Base-by-base conservation (phyloP, 2,329 filamentous ascomycete genomes). In the Neonectria hederae region DNA sequence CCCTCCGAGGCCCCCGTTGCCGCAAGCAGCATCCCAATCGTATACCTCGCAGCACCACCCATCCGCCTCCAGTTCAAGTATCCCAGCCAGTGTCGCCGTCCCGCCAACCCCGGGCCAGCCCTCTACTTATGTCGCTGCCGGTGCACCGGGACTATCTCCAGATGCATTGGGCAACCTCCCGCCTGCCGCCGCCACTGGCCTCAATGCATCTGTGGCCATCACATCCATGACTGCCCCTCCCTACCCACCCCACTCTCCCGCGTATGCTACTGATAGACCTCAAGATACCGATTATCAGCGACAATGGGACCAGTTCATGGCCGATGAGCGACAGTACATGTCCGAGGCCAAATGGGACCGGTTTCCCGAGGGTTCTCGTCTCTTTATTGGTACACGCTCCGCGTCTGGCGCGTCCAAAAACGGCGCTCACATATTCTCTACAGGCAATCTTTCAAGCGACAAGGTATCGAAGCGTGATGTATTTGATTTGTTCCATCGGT, bases 401-500 rank as follows among this genome's bases (percentile, higher is more conserved):
- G 60, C 67, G 65, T 70, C 71, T 67, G 73, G 67, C 65, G 70
- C 68, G 65, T 70, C 67, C 67, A 73, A 74, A 68, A 66, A 62
- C 21, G 59, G 60, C 68, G 67, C 64, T 69, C 65, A 64, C 58
- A 68, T 67, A 63, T 76, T 81, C 62, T 65, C 68, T 76, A 59
- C 75, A 93, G 94, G 94, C 59, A 99, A 98, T 76, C 85, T 99
- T 11, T 94, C 94, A 2, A 95, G 92, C 57, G 95, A 98, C 77
- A 90, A 94, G 75, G 94, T 97, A 14, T 96, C 93, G 7, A 98
- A 98, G 80, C 89, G 92, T 69, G 94, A 98, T 78, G 89, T 98
- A 9, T 98, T 97, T 79, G 91, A 97, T 75, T 86, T 95, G 19
- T 98, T 99, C 76, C 89, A 94, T 75, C 87, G 86, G 62, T 94